A percentile compares a stretch with the other conserved stretches of the same genome.
These are phyloP conservation scores for Uncinocarpus reesii DNA, from an alignment of 2,329 filamentous ascomycete genomes.

Conservation along the genomic window DNA sequence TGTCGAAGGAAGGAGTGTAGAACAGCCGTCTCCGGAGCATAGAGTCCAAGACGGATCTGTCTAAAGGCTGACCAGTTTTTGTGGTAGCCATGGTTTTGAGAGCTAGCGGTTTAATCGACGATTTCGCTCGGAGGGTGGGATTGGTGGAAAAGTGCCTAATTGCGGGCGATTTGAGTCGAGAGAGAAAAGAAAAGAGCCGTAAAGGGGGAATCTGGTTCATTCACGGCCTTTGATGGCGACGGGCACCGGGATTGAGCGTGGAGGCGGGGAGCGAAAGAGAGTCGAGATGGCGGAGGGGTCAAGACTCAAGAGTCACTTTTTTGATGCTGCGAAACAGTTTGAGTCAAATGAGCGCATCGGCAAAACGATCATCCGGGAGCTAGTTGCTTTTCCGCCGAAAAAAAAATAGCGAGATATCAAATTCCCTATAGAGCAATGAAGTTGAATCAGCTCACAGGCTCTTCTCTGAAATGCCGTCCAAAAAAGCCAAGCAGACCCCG, in stretches of 20 bases:
- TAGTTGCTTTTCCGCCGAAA: neutral
- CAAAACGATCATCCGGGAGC: slow-evolving; percentile 1
- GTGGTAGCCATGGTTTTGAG: slow-evolving; percentile 55
- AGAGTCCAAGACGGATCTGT: slow-evolving; percentile 69
- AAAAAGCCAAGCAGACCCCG: slow-evolving; percentile 36
- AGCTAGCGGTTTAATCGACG: slow-evolving; percentile 23
- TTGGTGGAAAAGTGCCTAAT: slow-evolving; percentile 35
- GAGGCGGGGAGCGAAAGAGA: neutral
- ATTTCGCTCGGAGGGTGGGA: slow-evolving; percentile 24
- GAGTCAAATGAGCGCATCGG: too few species aligned
- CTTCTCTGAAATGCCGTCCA: too few species aligned
- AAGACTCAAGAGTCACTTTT: too few species aligned
- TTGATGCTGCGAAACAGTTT: neutral
- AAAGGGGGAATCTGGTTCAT: slow-evolving; percentile 33
- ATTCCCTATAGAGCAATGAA: too few species aligned
- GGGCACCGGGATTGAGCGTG: neutral
- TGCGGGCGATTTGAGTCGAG: slow-evolving; percentile 22
- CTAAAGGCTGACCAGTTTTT: slow-evolving; percentile 79
- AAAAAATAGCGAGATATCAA: neutral
- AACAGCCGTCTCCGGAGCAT: slow-evolving; percentile 82
- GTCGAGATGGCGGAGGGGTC: neutral
- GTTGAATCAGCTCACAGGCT: too few species aligned
- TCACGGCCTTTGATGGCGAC: slow-evolving; percentile 17
- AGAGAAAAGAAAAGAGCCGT: slow-evolving; percentile 30
- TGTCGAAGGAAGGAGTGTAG: slow-evolving; percentile 92